These are phyloP conservation scores for Musa schizocarpa DNA, from an alignment of 176 grass and related monocot genomes.

Conservation along the genomic window DNA sequence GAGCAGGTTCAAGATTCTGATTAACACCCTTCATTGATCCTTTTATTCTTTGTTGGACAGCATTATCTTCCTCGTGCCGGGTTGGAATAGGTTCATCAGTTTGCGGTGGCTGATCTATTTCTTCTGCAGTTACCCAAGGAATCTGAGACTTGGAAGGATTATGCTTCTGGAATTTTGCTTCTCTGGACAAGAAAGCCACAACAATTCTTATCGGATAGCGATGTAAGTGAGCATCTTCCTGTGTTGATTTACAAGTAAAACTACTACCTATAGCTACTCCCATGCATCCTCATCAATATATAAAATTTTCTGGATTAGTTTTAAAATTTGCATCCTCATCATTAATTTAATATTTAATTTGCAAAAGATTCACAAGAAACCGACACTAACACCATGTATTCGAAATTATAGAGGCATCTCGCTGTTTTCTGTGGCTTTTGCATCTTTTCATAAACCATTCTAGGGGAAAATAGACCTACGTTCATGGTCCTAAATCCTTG, in stretches of 20 bases:
- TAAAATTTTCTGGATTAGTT: neutral
- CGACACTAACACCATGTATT: neutral
- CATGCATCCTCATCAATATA: neutral
- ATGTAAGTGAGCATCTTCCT: too few species aligned
- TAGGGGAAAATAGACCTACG: neutral
- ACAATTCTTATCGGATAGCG: neutral
- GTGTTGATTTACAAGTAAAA: neutral
- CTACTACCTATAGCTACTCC: neutral
- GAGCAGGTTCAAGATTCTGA: conserved; percentile 33
- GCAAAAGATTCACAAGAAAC: neutral
- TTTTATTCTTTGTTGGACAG: conserved; percentile 41
- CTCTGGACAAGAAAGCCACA: conserved; percentile 34
- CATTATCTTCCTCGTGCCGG: conserved; percentile 39
- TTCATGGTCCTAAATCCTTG: neutral
- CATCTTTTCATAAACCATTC: neutral
- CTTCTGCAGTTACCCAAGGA: conserved; percentile 29
- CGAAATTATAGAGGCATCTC: neutral
- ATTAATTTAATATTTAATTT: neutral
- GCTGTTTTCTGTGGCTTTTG: neutral
- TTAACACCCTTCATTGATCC: conserved; percentile 37
- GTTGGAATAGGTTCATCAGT: conserved; percentile 22
- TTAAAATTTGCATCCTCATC: neutral
- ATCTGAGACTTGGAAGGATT: conserved; percentile 28
- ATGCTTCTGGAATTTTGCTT: conserved; percentile 56
- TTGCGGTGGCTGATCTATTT: conserved; percentile 5